Evolutionary conservation across 1,284 basidiomycete species (phyloP).

Genomic region (Anthracocystis panici-leucophaei): DNA sequence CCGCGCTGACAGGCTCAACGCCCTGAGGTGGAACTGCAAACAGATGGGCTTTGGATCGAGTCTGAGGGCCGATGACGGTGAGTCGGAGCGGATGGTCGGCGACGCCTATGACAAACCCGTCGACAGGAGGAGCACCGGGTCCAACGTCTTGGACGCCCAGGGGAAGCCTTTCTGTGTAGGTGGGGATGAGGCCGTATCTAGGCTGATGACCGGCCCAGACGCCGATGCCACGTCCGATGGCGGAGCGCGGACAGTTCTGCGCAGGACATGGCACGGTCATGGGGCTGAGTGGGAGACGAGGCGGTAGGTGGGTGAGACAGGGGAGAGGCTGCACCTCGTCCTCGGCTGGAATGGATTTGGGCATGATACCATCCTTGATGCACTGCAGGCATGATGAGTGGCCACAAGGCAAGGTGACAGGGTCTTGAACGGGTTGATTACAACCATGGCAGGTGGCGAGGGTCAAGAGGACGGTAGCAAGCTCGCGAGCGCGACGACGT

Average conservation of each 20-base stretch:
- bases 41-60: conserved; percentile 44
- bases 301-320: conserved; percentile 50
- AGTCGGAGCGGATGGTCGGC: conserved; percentile 54
- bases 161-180: conserved; percentile 43
- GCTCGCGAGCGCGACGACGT: conserved; percentile 45
- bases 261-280: conserved; percentile 59
- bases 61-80: conserved; percentile 57
- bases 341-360: conserved; percentile 27
- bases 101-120: conserved; percentile 62
- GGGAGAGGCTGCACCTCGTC: conserved; percentile 34
- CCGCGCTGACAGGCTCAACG: conserved; percentile 18
- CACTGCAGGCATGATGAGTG: conserved; percentile 61
- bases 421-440: conserved; percentile 45
- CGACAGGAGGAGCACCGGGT: conserved; percentile 53
- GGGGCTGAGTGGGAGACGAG: conserved; percentile 57
- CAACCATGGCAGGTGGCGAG: conserved; percentile 53
- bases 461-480: conserved; percentile 46
- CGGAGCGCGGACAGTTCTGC: conserved; percentile 52
- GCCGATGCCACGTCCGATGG: conserved; percentile 62
- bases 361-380: conserved; percentile 38
- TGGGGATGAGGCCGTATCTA: conserved; percentile 47
- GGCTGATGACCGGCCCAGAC: conserved; percentile 58
- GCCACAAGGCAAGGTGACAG: conserved; percentile 62
- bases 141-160: conserved; percentile 32
- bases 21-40: conserved; percentile 46